These are phyloP conservation scores for Fusarium sp. DNA, from an alignment of 2,329 filamentous ascomycete species.

Conservation along the genomic window DNA sequence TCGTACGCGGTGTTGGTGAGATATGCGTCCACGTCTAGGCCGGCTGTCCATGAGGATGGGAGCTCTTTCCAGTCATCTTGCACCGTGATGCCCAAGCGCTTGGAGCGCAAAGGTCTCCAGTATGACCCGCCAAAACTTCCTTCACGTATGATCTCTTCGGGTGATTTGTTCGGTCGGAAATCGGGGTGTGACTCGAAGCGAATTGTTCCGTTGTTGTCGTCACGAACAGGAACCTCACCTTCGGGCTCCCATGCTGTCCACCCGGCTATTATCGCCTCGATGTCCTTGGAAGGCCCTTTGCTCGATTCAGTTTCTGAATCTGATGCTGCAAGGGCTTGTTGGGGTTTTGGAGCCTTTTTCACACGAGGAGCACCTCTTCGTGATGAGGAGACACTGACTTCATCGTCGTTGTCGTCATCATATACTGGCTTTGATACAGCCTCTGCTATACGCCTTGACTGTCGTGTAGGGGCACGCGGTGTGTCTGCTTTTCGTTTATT, in stretches of 20 bases:
- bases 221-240: background rate
- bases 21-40: slow-evolving; percentile 5
- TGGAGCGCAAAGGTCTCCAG: slow-evolving; percentile 14
- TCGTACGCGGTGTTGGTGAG: slow-evolving; percentile 5
- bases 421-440: slow-evolving; percentile 6
- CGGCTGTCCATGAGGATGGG: background rate
- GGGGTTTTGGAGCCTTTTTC: background rate
- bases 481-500: background rate
- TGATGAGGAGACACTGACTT: too few relatives aligned
- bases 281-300: background rate
- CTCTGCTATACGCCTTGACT: slow-evolving; percentile 17
- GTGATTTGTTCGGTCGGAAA: slow-evolving; percentile 22
- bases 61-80: slow-evolving; percentile 20
- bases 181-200: slow-evolving; percentile 9
- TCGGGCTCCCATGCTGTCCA: slow-evolving; percentile 15
- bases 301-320: background rate
- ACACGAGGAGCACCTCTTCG: background rate
- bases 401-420: background rate
- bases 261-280: background rate
- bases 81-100: background rate
- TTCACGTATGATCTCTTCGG: slow-evolving; percentile 19
- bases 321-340: accelerated
- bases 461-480: slow-evolving; percentile 5
- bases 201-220: background rate
- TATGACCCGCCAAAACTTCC: slow-evolving; percentile 29